Evolutionary conservation across 1,284 basidiomycete genomes (phyloP).

Genomic region (Xerocomus amazonicus): DNA sequence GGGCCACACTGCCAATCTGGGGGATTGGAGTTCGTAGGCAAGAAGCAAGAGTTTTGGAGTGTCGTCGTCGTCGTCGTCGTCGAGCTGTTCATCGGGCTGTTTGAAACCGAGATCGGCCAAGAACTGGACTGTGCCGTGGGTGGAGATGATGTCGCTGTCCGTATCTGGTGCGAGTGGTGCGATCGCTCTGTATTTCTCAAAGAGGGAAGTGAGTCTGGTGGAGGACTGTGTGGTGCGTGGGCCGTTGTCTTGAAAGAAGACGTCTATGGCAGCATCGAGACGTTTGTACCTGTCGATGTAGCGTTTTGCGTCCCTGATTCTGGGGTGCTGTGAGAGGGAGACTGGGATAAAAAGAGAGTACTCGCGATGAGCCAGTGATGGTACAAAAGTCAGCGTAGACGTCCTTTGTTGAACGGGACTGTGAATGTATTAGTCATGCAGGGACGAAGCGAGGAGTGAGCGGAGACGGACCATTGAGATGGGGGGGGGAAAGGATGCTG

Average conservation of each 20-base stretch:
- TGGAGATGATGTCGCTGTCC: conserved; percentile 56
- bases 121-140: conserved; percentile 73
- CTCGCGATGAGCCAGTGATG: conserved; percentile 70
- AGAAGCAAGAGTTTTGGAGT: conserved; percentile 68
- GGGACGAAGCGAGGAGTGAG: too few species aligned
- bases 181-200: conserved; percentile 77
- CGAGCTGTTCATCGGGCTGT: conserved; percentile 47
- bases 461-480: too few species aligned
- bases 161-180: conserved; percentile 39
- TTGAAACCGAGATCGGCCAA: conserved; percentile 40
- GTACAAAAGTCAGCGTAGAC: conserved; percentile 49
- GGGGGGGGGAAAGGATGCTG: too few species aligned
- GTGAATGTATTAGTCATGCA: too few species aligned
- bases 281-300: conserved; percentile 71
- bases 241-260: conserved; percentile 57
- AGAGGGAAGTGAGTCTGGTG: conserved; percentile 60
- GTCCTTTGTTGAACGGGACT: conserved; percentile 16
- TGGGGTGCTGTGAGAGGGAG: conserved; percentile 11
- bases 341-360: conserved; percentile 16
- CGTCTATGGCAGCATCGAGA: conserved; percentile 73
- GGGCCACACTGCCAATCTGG: conserved; percentile 72
- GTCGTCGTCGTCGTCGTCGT: conserved; percentile 61
- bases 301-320: conserved; percentile 61
- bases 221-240: conserved; percentile 46
- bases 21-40: conserved; percentile 74